phyloP scores from a whole-genome alignment of 2,329 filamentous ascomycete species.

The Neocucurbitaria cava region DNA sequence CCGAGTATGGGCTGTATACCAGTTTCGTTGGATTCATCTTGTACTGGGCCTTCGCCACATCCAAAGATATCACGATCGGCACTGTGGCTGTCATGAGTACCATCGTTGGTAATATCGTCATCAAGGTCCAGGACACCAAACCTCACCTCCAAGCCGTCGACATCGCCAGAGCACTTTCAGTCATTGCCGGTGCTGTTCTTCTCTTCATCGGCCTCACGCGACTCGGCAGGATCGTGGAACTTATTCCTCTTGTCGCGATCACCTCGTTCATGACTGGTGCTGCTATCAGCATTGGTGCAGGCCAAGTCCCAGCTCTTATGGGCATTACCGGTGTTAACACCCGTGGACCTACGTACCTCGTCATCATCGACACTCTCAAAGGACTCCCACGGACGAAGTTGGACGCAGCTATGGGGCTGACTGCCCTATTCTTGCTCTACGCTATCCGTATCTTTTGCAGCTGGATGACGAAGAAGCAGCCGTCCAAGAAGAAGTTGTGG shows the following conservation, averaged over 20 bases:
- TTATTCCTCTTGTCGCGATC: conserved; percentile 89
- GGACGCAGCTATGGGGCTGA: conserved; percentile 87
- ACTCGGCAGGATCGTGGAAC: conserved; percentile 88
- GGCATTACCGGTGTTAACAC: conserved; percentile 79
- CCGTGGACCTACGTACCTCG: conserved; percentile 77
- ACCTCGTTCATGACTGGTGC: conserved; percentile 98
- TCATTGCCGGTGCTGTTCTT: conserved; percentile 82
- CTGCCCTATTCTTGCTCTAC: conserved; percentile 81
- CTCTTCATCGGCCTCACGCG: conserved; percentile 80
- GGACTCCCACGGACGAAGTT: conserved; percentile 70
- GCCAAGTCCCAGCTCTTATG: conserved; percentile 83
- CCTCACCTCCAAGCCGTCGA: conserved; percentile 48
- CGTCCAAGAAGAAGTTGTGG: conserved; percentile 75
- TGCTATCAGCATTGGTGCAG: conserved; percentile 83
- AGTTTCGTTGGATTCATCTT: conserved; percentile 95
- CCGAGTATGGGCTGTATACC: conserved; percentile 88
- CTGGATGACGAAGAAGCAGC: conserved; percentile 71
- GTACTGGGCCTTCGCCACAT: conserved; percentile 98
- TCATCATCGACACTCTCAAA: conserved; percentile 86
- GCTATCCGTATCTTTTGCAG: conserved; percentile 67
- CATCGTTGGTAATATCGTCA: conserved; percentile 82
- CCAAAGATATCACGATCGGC: conserved; percentile 98
- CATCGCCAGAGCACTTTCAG: conserved; percentile 79
- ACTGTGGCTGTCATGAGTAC: conserved; percentile 96
- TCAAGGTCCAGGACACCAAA: conserved; percentile 63